Evolutionary conservation across 768 basidiomycete genomes (phyloP).

Genomic region (Cystobasidium ongulense): DNA sequence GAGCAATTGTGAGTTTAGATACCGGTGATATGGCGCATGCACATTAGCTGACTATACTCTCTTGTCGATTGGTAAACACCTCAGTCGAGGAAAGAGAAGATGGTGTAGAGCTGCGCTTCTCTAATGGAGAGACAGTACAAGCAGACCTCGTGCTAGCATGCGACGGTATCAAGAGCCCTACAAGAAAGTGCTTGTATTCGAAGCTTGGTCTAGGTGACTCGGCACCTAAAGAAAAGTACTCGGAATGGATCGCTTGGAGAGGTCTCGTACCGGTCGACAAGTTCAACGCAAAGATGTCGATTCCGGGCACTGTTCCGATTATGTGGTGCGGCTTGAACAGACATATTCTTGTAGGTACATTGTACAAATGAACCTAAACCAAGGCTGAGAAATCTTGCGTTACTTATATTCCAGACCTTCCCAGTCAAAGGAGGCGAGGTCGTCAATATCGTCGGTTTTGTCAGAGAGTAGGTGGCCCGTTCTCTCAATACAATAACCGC

Average conservation of each 20-base stretch:
- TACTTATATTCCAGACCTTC: constrained; percentile 29
- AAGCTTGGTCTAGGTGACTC: not conserved
- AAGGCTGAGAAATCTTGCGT: not conserved
- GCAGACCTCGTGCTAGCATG: constrained; percentile 32
- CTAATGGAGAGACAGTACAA: constrained; percentile 16
- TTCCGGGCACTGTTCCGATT: not conserved
- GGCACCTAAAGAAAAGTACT: constrained; percentile 25
- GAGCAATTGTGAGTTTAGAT: not conserved
- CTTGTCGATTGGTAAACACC: not conserved
- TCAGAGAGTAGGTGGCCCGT: not conserved
- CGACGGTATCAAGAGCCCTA: constrained; percentile 8
- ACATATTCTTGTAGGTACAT: constrained; percentile 28
- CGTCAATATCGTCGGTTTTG: constrained; percentile 33
- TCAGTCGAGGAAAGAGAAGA: not conserved
- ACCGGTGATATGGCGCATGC: not conserved
- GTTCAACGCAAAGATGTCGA: constrained; percentile 21
- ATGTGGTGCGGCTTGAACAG: constrained; percentile 32
- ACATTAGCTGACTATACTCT: not conserved
- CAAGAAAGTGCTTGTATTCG: constrained; percentile 27
- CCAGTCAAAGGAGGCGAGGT: constrained; percentile 32
- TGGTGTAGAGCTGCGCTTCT: constrained; percentile 30
- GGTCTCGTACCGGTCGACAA: constrained; percentile 20
- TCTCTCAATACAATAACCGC: not conserved
- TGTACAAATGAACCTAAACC: not conserved
- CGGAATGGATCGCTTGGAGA: constrained; percentile 37